These are phyloP conservation scores for Gossypium ekmanianum DNA, from an alignment of 345 rosid genomes.

Conservation along the genomic window DNA sequence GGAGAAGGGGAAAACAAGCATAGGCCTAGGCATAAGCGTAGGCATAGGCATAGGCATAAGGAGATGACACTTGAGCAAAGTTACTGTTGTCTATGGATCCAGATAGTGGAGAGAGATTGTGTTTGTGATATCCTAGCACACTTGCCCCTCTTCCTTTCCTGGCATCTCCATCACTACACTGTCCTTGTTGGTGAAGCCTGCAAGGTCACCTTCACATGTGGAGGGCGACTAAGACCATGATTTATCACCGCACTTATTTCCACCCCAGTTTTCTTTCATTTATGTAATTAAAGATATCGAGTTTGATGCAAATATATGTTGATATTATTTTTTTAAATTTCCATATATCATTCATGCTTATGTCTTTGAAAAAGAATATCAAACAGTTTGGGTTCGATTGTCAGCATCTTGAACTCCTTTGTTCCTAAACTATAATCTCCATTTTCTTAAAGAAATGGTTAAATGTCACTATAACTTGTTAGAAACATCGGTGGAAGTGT, in stretches of 20 bases:
- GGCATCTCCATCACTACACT: conserved; percentile 55
- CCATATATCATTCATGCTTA: too few relatives aligned
- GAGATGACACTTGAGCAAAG: conserved; percentile 30
- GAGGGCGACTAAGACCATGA: conserved; percentile 40
- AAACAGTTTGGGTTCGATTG: too few relatives aligned
- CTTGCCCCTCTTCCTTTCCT: conserved; percentile 67
- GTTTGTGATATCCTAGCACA: conserved; percentile 67
- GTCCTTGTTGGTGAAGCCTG: conserved; percentile 51
- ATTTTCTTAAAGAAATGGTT: too few relatives aligned
- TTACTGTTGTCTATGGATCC: conserved; percentile 76
- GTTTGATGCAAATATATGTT: not conserved
- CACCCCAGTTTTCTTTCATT: not conserved
- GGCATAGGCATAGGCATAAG: conserved; percentile 13
- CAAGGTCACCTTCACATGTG: conserved; percentile 48
- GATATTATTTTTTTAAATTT: not conserved
- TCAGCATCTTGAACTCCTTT: too few relatives aligned
- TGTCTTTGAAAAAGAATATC: too few relatives aligned
- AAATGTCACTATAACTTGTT: too few relatives aligned
- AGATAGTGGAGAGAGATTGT: conserved; percentile 56
- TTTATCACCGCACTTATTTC: not conserved
- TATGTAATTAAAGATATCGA: not conserved
- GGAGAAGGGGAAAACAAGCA: not conserved
- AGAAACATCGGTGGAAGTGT: too few relatives aligned
- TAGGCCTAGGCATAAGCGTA: conserved; percentile 6
- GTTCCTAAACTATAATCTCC: too few relatives aligned